phyloP scores from a whole-genome alignment of 306 rosid species.

The Canavalia ensiformis region DNA sequence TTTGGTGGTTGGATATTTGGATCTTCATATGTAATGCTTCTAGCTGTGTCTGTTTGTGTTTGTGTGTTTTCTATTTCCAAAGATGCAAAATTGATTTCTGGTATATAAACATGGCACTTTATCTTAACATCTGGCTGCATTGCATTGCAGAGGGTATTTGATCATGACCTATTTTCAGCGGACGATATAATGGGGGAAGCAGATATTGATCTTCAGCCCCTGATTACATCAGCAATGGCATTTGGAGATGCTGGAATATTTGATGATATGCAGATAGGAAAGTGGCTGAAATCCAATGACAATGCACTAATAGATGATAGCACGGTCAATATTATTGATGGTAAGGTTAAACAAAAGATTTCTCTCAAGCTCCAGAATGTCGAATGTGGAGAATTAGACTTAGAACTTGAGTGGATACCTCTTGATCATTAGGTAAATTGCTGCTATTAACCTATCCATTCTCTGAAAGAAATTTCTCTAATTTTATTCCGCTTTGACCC shows the following conservation, averaged over 20 bases:
- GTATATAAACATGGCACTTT: slow-evolving; percentile 2
- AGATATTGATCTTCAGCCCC: slow-evolving; percentile 95
- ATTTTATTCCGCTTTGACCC: not conserved
- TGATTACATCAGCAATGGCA: slow-evolving; percentile 90
- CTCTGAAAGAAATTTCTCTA: slow-evolving; percentile 39
- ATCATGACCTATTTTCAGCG: slow-evolving; percentile 85
- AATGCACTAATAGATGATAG: slow-evolving; percentile 86
- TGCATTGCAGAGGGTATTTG: slow-evolving; percentile 81
- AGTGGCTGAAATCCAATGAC: slow-evolving; percentile 90
- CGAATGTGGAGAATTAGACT: slow-evolving; percentile 83
- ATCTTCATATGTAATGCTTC: slow-evolving; percentile 4
- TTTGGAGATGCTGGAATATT: slow-evolving; percentile 93
- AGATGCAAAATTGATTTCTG: not conserved
- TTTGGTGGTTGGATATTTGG: not conserved
- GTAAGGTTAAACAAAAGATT: slow-evolving; percentile 79
- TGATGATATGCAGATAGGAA: slow-evolving; percentile 92
- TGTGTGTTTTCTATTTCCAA: not conserved
- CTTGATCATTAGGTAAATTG: slow-evolving; percentile 72
- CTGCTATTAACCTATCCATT: slow-evolving; percentile 26
- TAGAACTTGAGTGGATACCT: slow-evolving; percentile 93
- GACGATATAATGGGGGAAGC: slow-evolving; percentile 99
- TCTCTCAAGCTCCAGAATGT: slow-evolving; percentile 87
- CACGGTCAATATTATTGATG: slow-evolving; percentile 76
- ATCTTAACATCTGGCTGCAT: slow-evolving; percentile 34
- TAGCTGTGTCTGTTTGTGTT: not conserved